phyloP scores from a whole-genome alignment of 2,329 filamentous ascomycete species.

The Ampelomyces quisqualis region DNA sequence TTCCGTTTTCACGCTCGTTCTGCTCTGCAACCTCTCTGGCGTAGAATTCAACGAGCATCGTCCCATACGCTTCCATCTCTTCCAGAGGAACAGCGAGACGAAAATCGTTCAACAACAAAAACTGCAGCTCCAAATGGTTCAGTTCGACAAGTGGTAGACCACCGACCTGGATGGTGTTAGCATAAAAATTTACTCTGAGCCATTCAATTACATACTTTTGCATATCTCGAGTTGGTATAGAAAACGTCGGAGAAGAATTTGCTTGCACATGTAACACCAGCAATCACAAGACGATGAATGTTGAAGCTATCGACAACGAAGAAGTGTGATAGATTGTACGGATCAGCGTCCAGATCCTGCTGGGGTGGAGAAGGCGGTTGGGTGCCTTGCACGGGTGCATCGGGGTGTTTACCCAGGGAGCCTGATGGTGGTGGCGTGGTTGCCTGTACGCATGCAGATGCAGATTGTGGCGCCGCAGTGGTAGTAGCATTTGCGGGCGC shows the following conservation, averaged over 20 bases:
- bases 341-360: constrained; percentile 47
- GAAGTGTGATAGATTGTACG: constrained; percentile 63
- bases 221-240: constrained; percentile 98
- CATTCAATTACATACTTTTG: constrained; percentile 68
- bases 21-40: constrained; percentile 81
- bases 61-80: constrained; percentile 94
- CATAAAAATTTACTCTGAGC: not conserved
- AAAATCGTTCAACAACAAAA: constrained; percentile 93
- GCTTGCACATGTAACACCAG: constrained; percentile 95
- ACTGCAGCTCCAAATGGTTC: constrained; percentile 95
- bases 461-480: constrained; percentile 20
- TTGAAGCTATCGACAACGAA: constrained; percentile 99
- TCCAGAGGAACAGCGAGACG: constrained; percentile 89
- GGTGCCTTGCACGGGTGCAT: constrained; percentile 26
- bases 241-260: constrained; percentile 99
- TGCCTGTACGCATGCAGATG: constrained; percentile 44
- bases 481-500: constrained; percentile 32
- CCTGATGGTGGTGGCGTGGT: constrained; percentile 53
- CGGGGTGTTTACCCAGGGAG: constrained; percentile 46
- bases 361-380: constrained; percentile 43
- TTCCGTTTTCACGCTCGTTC: constrained; percentile 41
- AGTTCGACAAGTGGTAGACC: constrained; percentile 88
- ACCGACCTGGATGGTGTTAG: constrained; percentile 68
- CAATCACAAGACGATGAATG: constrained; percentile 94
- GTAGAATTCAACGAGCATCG: constrained; percentile 98